Evolutionary conservation across 2,329 filamentous ascomycete species (phyloP).

Genomic region (Ophiostoma novo-ulmi): DNA sequence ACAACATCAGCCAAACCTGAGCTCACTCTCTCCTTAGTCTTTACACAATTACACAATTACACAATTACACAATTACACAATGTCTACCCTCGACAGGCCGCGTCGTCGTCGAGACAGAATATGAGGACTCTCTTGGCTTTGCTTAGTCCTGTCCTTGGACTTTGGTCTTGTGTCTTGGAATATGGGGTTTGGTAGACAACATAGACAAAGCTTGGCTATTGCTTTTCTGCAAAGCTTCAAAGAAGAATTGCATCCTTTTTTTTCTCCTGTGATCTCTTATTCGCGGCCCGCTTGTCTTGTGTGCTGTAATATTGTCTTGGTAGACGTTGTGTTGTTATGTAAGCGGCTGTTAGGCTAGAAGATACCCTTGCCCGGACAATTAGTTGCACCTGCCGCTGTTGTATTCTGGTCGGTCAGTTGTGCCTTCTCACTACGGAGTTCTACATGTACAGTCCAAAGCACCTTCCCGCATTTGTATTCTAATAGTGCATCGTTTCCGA

Average conservation of each 20-base stretch:
- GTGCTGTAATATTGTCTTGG: background rate
- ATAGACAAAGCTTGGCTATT: no score
- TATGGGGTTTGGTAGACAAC: no score
- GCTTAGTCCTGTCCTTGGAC: no score
- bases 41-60: no score
- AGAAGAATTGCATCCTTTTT: background rate
- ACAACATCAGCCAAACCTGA: background rate
- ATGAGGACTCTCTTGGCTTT: no score
- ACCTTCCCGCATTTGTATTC: background rate
- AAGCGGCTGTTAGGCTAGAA: background rate
- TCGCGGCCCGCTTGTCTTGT: constrained; percentile 1
- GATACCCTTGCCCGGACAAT: background rate
- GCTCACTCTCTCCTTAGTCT: background rate
- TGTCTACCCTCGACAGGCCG: background rate
- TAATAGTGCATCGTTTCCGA: background rate
- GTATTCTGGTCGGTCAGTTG: background rate
- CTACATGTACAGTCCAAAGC: background rate
- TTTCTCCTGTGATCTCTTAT: background rate
- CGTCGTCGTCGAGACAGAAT: background rate
- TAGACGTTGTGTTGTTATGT: constrained; percentile 6
- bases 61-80: no score
- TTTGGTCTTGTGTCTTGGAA: no score
- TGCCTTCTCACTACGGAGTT: background rate
- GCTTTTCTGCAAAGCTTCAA: background rate
- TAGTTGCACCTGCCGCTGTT: constrained; percentile 5